Base-by-base conservation (phyloP, 805 yeast species). In the Wickerhamomyces kurtzmanii region DNA sequence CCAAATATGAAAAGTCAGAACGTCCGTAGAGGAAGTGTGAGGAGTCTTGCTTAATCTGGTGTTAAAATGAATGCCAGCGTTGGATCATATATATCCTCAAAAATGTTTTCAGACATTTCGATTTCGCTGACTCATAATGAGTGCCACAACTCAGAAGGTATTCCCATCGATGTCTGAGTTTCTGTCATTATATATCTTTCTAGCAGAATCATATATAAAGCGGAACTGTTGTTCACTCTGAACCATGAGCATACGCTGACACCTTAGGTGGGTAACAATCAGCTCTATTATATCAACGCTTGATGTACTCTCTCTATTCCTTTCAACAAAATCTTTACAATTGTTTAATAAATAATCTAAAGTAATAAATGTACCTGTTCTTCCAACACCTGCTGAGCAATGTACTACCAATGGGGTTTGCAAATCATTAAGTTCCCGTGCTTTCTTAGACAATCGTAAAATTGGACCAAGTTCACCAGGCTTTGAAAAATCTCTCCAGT, bases 351-450 rank as follows among this genome's bases (percentile, higher is more conserved):
- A 27, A 30, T 56, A 65, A 43, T 83, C 91, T 22, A 80, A 53
- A 1, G 85, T 70, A 27, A 84, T 71, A 42, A 75, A 81, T 0
- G 94, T 85, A 1, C 98, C 97, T 0, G 97, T 83, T 32, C 98
- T 63, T 6, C 98, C 98, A 42, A 93, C 87, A 1, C 98, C 98
- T 0, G 98, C 97, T 4, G 96, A 84, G 45, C 98, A 89, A 51
- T 91, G 97, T 8, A 78, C 79, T 27, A 84, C 48, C 5, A 76
- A 55, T 11, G 89, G 86, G 3, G 17, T 28, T 1, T 22, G 24
- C 7, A 22, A n/a, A 1, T 33, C 26, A 8, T 52, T 52, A 15
- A 57, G 32, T 2, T 37, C 33, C 22, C 51, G 51, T 1, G 52
- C 48, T 12, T 53, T 47, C 4, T 36, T 34, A 20, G 53, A 45